Conservation (phyloP, 805 yeast genomes). For the Suhomyces xylopsoci region DNA sequence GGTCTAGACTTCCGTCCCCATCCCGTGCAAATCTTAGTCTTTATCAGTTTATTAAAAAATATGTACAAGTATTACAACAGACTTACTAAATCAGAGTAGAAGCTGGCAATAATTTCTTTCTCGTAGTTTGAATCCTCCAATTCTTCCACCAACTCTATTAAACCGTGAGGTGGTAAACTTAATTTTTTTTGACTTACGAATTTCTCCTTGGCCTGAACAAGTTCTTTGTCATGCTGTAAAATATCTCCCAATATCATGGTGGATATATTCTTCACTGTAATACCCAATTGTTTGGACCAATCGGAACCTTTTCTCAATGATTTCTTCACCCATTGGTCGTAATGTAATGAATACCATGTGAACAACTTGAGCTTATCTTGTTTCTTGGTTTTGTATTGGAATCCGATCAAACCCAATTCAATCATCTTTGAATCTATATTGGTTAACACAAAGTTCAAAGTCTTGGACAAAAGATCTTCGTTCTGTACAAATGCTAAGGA, state of each 20-base stretch:
- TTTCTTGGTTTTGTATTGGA: constrained; percentile 35
- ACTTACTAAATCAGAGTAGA: constrained; percentile 9
- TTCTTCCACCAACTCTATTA: constrained; percentile 22
- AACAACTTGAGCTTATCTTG: constrained; percentile 38
- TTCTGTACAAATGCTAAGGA: constrained; percentile 51
- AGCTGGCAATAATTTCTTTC: constrained; percentile 14
- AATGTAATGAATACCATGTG: constrained; percentile 57
- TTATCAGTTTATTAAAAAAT: not conserved
- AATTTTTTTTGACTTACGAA: constrained; percentile 31
- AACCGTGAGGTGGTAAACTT: constrained; percentile 38
- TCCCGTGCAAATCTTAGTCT: not conserved
- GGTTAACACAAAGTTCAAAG: constrained; percentile 54
- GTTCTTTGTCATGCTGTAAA: constrained; percentile 36
- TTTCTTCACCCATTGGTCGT: constrained; percentile 49
- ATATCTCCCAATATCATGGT: constrained; percentile 38
- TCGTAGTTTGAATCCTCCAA: constrained; percentile 21
- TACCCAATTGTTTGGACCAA: constrained; percentile 44
- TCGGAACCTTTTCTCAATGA: constrained; percentile 46
- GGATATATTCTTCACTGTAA: constrained; percentile 42
- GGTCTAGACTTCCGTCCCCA: not conserved
- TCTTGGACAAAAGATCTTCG: constrained; percentile 46
- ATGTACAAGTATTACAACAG: not conserved
- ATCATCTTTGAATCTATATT: constrained; percentile 55
- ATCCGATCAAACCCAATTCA: constrained; percentile 58
- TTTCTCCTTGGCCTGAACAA: constrained; percentile 17